A percentile compares a stretch with the other conserved stretches of the same genome.
Conservation (phyloP, 2,329 filamentous ascomycete genomes). For the Cercospora berteroae region DNA sequence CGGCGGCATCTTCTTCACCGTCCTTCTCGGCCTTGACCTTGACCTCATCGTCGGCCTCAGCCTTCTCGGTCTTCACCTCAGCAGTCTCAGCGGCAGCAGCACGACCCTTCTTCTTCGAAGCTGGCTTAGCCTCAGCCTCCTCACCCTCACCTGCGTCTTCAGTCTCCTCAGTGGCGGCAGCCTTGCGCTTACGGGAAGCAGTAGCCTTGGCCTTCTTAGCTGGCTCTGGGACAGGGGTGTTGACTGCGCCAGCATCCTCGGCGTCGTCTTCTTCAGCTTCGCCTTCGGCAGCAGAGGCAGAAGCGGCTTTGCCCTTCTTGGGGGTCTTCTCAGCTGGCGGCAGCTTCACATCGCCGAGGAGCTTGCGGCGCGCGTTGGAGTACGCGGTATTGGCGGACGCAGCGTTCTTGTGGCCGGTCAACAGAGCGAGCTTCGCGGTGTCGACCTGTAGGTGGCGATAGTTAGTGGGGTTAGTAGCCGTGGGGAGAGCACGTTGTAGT, state of each 20-base stretch:
- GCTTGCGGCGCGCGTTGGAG: conserved; percentile 67
- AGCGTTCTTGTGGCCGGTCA: conserved; percentile 23
- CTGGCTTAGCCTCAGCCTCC: neutral
- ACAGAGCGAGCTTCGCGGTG: conserved; percentile 21
- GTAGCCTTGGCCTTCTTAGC: conserved; percentile 3
- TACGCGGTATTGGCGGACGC: conserved; percentile 25
- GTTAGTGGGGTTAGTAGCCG: neutral
- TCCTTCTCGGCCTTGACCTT: conserved; percentile 5
- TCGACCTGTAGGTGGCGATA: conserved; percentile 23
- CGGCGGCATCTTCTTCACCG: neutral
- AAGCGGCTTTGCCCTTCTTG: neutral
- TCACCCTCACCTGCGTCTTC: conserved; percentile 10
- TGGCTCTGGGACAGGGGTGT: neutral
- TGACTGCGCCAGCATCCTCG: neutral
- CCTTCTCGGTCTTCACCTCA: neutral
- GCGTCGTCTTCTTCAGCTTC: neutral
- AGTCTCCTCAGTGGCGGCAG: neutral
- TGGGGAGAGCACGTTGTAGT: neutral
- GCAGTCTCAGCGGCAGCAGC: neutral
- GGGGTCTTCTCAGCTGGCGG: conserved; percentile 5
- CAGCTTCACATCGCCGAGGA: conserved; percentile 60
- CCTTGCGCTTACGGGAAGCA: conserved; percentile 1
- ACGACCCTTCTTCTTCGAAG: conserved; percentile 6
- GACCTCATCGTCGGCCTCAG: neutral
- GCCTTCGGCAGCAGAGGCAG: neutral